phyloP scores from a whole-genome alignment of 2,329 filamentous ascomycete species.

The Achaetomium macrosporum region DNA sequence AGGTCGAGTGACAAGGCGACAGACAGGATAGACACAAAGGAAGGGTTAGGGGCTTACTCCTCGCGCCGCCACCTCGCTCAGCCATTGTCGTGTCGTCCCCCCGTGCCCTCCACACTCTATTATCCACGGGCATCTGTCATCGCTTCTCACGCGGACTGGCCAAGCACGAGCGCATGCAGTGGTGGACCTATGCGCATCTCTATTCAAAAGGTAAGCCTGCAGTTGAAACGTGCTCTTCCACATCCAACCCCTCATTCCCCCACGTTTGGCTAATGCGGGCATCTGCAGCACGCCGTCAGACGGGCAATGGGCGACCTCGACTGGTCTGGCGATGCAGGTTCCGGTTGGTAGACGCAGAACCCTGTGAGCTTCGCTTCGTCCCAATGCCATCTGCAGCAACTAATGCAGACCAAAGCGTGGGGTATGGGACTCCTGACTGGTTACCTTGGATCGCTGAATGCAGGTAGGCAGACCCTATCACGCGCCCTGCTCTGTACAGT shows the following conservation, averaged over 20 bases:
- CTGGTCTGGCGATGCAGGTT: not conserved
- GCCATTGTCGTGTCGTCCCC: not conserved
- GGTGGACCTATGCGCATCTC: slow-evolving; percentile 7
- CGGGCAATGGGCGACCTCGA: not conserved
- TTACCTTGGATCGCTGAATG: not conserved
- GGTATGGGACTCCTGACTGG: slow-evolving; percentile 11
- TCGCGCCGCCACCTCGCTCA: not conserved
- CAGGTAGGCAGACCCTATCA: not conserved
- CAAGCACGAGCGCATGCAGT: slow-evolving; percentile 3
- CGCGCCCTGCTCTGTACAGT: not conserved
- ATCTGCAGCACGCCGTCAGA: slow-evolving; percentile 16
- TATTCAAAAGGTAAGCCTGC: slow-evolving; percentile 3
- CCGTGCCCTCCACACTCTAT: slow-evolving; percentile 3
- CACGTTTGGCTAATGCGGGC: slow-evolving; percentile 30
- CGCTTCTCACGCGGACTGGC: not conserved
- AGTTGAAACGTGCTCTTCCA: slow-evolving; percentile 11
- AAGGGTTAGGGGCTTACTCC: not conserved
- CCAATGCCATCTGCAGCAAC: not conserved
- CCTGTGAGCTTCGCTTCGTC: not conserved
- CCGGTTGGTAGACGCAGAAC: slow-evolving; percentile 5
- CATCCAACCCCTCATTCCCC: slow-evolving; percentile 27
- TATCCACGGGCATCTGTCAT: slow-evolving; percentile 15
- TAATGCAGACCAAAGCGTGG: slow-evolving; percentile 4
- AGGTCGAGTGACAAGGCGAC: not conserved
- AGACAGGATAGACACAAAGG: not conserved